Conservation (phyloP, 2,329 filamentous ascomycete genomes). For the Pseudogymnoascus sp. region DNA sequence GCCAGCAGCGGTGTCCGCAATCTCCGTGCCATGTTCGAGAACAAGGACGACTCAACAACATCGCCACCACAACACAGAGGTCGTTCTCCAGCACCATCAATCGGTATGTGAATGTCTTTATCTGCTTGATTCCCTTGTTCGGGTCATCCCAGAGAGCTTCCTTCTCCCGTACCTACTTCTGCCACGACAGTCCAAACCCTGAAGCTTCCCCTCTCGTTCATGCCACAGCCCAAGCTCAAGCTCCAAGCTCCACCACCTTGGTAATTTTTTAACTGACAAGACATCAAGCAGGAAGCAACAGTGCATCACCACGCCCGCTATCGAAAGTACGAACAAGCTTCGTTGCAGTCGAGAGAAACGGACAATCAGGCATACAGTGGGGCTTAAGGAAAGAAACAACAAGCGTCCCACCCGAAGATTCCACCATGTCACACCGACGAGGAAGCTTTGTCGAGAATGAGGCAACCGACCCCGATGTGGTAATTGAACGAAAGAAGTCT, state of each 20-base stretch:
- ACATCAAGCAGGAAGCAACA: conserved; percentile 16
- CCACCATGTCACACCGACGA: conserved; percentile 23
- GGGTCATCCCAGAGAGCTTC: neutral
- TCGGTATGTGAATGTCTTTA: neutral
- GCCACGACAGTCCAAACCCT: neutral
- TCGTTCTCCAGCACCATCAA: conserved; percentile 48
- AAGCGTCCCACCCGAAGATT: conserved; percentile 18
- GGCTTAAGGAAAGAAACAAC: conserved; percentile 33
- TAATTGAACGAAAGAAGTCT: conserved; percentile 20
- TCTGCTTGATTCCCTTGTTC: neutral
- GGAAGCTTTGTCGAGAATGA: conserved; percentile 26
- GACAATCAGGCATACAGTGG: conserved; percentile 33
- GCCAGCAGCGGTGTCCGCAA: conserved; percentile 42
- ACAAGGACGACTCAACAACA: conserved; percentile 56
- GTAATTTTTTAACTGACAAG: neutral
- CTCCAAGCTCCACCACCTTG: neutral
- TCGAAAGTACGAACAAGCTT: conserved; percentile 71
- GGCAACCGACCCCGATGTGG: conserved; percentile 18
- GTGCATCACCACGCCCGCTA: conserved; percentile 52
- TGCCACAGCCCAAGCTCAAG: neutral
- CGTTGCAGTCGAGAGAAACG: conserved; percentile 55
- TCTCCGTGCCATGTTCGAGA: conserved; percentile 74
- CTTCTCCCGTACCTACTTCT: neutral
- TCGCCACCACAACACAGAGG: conserved; percentile 46
- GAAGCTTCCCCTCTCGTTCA: neutral